Percentiles rank a stretch among this genome's conserved stretches.
Conservation (phyloP, 805 yeast genomes). For the Suhomyces faveliae region DNA sequence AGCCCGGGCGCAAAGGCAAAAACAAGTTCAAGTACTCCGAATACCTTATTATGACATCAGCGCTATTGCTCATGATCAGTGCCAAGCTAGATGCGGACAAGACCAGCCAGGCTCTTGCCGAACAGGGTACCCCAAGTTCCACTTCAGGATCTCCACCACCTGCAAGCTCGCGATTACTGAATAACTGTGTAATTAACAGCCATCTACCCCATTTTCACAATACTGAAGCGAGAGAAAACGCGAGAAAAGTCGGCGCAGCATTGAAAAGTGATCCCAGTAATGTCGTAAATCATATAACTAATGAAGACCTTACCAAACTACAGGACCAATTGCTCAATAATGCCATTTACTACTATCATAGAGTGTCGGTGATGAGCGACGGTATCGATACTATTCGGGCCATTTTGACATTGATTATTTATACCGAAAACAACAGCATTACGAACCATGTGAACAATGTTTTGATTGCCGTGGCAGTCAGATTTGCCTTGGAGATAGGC, state of each 20-base stretch:
- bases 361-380: conserved; percentile 23
- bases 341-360: conserved; percentile 20
- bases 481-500: conserved; percentile 43
- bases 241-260: neutral
- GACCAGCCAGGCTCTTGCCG: neutral
- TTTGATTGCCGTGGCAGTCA: conserved; percentile 31
- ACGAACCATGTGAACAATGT: conserved; percentile 31
- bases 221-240: neutral
- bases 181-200: too few species aligned
- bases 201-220: neutral
- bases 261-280: neutral
- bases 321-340: conserved; percentile 19
- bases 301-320: conserved; percentile 16
- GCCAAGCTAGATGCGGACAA: conserved; percentile 2
- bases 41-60: conserved; percentile 32
- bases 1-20: conserved; percentile 7
- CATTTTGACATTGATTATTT: conserved; percentile 17
- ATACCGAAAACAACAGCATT: conserved; percentile 30
- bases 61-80: conserved; percentile 22
- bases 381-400: conserved; percentile 23
- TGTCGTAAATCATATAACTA: neutral
- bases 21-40: conserved; percentile 29
- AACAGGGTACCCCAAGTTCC: neutral
- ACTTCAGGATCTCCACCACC: neutral
- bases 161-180: too few species aligned